Percentiles rank a stretch among this genome's conserved stretches.
Conservation (phyloP, 345 rosid genomes). For the Laguncularia racemosa region DNA sequence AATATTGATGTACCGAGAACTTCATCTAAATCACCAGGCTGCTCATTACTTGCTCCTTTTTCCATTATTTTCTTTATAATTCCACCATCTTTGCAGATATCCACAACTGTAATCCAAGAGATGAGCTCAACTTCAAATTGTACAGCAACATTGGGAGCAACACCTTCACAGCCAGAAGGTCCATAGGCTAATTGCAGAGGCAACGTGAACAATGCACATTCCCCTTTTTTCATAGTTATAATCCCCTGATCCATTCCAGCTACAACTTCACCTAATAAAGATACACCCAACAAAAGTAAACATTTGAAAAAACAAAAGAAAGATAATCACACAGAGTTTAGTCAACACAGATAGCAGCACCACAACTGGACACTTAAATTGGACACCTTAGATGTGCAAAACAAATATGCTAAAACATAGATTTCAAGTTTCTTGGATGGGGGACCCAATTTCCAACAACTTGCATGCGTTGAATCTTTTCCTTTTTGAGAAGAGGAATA, state of each 20-base stretch:
- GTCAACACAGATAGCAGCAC: too few species aligned
- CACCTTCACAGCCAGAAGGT: constrained; percentile 24
- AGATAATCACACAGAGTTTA: neutral
- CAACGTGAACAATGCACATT: constrained; percentile 45
- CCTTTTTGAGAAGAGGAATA: too few species aligned
- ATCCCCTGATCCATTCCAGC: constrained; percentile 46
- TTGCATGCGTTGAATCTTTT: too few species aligned
- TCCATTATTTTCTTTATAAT: constrained; percentile 46
- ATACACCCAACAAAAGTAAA: constrained; percentile 3
- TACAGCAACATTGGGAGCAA: constrained; percentile 36
- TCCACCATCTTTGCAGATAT: constrained; percentile 50
- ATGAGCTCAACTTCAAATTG: constrained; percentile 47
- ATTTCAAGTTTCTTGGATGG: too few species aligned
- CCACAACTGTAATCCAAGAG: constrained; percentile 48
- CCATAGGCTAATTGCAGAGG: constrained; percentile 45
- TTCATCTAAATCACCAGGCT: constrained; percentile 53
- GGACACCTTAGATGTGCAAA: too few species aligned
- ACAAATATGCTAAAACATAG: too few species aligned
- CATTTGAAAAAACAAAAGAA: too few species aligned
- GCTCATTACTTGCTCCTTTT: constrained; percentile 29
- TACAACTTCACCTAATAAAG: constrained; percentile 30
- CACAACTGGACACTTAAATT: too few species aligned
- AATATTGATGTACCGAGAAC: constrained; percentile 37
- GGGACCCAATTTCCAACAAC: too few species aligned
- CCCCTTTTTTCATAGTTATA: constrained; percentile 45